Base-by-base conservation (phyloP, 305 asterid species). In the Fraxinus floribunda region DNA sequence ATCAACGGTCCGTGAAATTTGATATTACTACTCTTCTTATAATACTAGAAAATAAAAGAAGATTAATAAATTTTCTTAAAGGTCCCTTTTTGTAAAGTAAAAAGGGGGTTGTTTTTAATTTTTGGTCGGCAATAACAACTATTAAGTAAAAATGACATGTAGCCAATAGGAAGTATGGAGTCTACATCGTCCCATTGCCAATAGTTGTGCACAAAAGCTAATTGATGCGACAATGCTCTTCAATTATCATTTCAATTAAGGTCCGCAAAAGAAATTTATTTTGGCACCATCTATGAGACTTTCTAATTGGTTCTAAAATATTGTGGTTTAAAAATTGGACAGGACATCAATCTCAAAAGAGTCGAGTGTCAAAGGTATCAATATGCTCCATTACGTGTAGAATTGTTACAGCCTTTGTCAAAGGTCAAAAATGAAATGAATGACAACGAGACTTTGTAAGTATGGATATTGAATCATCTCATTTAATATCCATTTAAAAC, bases 141-240 rank as follows among this genome's bases (percentile, higher is more conserved):
- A 29, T 70, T 15, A 70, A 70, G 32, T 70, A 29, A 30, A 68
- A 68, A 30, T 32, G 76, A 32, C 44, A 70, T 70, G 41, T 18
- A 30, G 16, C 76, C 76, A 70, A 13, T 26, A 66, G 32, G 36
- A 66, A 66, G 36, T 29, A 4, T 26, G 74, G 8, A 10, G 74
- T 66, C 74, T 11, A 66, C 74, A 29, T 66, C 20, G 18, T 24
- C 35, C 36, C 26, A 29, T 66, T 66, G 41, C 76, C 24, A 70
- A 32, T 70, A 70, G 1, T 32, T 16, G 76, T 15, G 76, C 44
- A 36, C 76, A 70, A 5, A 70, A 70, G n/a, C 76, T 70, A 30
- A 30, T 70, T 70, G 76, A 70, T 35, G 76, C 35, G 76, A 70
- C 76, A 70, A 70, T 32, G n/a, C 35, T 64, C 34, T 22, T 64